Evolutionary conservation across 495 filamentous ascomycete species (phyloP).

Genomic region (Penicillium paradoxum): DNA sequence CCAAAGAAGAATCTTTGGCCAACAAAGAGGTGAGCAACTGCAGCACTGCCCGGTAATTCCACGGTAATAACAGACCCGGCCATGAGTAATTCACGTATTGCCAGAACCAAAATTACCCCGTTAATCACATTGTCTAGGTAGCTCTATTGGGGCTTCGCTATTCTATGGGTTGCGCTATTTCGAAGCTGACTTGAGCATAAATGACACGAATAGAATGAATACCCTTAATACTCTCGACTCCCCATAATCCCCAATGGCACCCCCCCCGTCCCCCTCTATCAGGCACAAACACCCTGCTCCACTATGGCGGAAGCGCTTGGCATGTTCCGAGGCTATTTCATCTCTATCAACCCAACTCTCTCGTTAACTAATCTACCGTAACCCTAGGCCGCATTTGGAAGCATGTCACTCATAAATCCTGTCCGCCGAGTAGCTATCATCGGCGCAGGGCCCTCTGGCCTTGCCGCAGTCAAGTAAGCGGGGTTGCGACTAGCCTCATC

Average conservation of each 20-base stretch:
- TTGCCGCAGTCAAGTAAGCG: constrained; percentile 39
- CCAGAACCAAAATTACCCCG: background rate
- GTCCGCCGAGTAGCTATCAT: constrained; percentile 41
- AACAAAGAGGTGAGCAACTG: constrained; percentile 2
- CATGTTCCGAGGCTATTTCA: background rate
- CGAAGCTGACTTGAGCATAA: background rate
- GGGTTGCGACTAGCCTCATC: background rate
- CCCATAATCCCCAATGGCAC: background rate
- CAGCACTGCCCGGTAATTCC: background rate
- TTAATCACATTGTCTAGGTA: background rate
- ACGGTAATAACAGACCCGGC: background rate
- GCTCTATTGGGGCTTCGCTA: too few species aligned
- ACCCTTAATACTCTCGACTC: background rate
- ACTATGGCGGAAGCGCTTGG: constrained; percentile 21
- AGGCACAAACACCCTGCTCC: constrained; percentile 9
- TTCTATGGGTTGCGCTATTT: background rate
- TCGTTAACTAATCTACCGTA: background rate
- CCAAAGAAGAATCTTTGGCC: background rate
- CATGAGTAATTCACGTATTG: background rate
- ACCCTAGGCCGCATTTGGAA: background rate
- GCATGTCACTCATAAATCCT: constrained; percentile 22
- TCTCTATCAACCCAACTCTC: constrained; percentile 3
- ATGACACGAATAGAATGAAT: background rate
- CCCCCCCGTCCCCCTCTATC: background rate
- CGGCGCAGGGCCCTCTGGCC: constrained; percentile 44